phyloP scores from a whole-genome alignment of 306 rosid genomes.

The Lathyrus sativus region DNA sequence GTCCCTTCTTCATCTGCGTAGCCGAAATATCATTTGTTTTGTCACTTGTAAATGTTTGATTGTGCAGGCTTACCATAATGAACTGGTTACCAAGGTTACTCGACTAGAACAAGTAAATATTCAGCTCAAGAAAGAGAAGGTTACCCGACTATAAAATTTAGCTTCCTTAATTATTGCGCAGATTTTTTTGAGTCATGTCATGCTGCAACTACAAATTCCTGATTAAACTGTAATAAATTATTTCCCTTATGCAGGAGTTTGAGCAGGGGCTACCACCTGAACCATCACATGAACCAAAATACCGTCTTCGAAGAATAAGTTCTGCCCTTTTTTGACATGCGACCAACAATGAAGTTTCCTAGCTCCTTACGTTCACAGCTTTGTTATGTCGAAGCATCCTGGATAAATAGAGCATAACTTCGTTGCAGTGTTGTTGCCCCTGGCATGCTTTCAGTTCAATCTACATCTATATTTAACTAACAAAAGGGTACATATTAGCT shows the following conservation, averaged over 20 bases:
- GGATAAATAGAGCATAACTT: conserved; percentile 32
- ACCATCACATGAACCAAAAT: conserved; percentile 45
- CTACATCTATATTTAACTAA: conserved; percentile 42
- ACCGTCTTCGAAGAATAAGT: conserved; percentile 72
- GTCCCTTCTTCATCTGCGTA: background rate
- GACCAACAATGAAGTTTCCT: conserved; percentile 30
- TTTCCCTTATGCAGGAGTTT: conserved; percentile 51
- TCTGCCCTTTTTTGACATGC: conserved; percentile 59
- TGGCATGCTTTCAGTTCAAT: conserved; percentile 35
- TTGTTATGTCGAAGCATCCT: background rate
- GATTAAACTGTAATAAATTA: conserved; percentile 23
- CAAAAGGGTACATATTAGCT: conserved; percentile 41
- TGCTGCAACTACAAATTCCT: conserved; percentile 11
- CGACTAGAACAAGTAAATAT: conserved; percentile 59
- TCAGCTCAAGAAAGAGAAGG: conserved; percentile 76
- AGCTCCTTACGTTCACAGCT: conserved; percentile 23
- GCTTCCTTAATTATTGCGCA: background rate
- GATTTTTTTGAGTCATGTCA: conserved; percentile 10
- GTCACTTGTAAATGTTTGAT: conserved; percentile 31
- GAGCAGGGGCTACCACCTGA: conserved; percentile 44
- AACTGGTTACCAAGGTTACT: conserved; percentile 69
- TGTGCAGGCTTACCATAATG: conserved; percentile 68
- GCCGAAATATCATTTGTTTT: background rate
- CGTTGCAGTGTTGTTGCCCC: conserved; percentile 25
- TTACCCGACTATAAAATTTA: no score